Percentiles rank a stretch among this genome's conserved stretches.
These are phyloP conservation scores for Coniochaeta sp. DNA, from an alignment of 2,329 filamentous ascomycete species.

Conservation along the genomic window DNA sequence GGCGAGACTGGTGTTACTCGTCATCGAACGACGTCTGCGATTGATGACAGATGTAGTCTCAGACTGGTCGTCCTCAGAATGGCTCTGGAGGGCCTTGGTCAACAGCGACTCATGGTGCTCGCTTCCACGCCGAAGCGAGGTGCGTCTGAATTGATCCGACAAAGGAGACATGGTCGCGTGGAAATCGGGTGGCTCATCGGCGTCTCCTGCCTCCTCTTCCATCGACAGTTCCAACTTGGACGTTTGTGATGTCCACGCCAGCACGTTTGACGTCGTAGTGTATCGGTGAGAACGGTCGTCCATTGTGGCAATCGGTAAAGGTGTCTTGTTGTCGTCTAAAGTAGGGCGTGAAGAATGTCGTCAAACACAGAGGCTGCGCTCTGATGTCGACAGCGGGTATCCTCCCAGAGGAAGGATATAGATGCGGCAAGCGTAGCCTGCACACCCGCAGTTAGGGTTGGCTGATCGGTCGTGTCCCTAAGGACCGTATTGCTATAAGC, in stretches of 20 bases:
- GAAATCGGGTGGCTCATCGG: conserved; percentile 81
- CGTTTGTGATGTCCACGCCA: conserved; percentile 37
- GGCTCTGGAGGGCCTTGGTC: conserved; percentile 71
- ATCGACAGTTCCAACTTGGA: conserved; percentile 33
- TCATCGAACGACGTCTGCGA: conserved; percentile 55
- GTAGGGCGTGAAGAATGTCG: neutral
- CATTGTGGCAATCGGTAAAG: conserved; percentile 18
- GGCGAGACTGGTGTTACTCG: conserved; percentile 71
- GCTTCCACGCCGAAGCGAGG: conserved; percentile 36
- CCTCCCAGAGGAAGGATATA: neutral
- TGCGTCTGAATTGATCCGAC: conserved; percentile 37
- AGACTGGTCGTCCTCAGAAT: conserved; percentile 49
- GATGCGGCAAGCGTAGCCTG: neutral
- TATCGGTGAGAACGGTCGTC: conserved; percentile 28
- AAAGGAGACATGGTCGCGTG: conserved; percentile 15
- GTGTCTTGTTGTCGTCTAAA: conserved; percentile 10
- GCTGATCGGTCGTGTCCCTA: conserved; percentile 27
- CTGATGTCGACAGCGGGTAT: neutral
- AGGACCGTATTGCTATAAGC: conserved; percentile 33
- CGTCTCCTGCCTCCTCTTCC: conserved; percentile 62
- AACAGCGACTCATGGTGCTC: conserved; percentile 72
- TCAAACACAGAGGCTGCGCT: neutral
- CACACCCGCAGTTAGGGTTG: conserved; percentile 1
- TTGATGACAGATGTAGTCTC: conserved; percentile 27
- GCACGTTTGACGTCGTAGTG: conserved; percentile 30